Evolutionary conservation across 345 rosid species (phyloP).

Genomic region (Moricandia arvensis): DNA sequence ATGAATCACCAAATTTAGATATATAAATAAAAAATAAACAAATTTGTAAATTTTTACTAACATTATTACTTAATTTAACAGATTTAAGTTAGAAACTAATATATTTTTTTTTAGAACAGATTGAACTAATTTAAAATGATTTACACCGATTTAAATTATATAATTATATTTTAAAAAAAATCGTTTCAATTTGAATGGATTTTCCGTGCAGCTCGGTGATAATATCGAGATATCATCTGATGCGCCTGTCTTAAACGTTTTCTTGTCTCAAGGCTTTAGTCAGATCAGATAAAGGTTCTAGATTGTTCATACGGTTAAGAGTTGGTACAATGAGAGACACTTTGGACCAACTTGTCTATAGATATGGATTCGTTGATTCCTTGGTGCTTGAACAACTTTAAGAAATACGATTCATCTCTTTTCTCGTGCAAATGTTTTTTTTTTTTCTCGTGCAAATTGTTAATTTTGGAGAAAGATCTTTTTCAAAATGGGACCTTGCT

Average conservation of each 20-base stretch:
- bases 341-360: constrained; percentile 14
- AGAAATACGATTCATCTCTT: not conserved
- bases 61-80: too few species aligned
- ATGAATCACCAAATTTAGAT: too few species aligned
- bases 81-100: too few species aligned
- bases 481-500: constrained; percentile 18
- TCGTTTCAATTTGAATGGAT: too few species aligned
- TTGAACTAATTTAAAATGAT: too few species aligned
- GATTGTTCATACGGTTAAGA: constrained; percentile 20
- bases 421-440: too few species aligned
- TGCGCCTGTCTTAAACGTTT: constrained; percentile 67
- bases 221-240: constrained; percentile 54
- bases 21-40: too few species aligned
- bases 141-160: too few species aligned
- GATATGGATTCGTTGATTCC: constrained; percentile 26
- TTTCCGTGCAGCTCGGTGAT: constrained; percentile 51
- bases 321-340: not conserved
- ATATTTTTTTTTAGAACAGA: too few species aligned
- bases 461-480: constrained; percentile 16
- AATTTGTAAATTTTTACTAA: too few species aligned
- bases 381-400: constrained; percentile 16
- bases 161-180: too few species aligned
- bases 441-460: constrained; percentile 2
- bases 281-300: constrained; percentile 26
- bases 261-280: constrained; percentile 43